Evolutionary conservation across 306 rosid species (phyloP).

Genomic region (Cucurbita argyrosperma): DNA sequence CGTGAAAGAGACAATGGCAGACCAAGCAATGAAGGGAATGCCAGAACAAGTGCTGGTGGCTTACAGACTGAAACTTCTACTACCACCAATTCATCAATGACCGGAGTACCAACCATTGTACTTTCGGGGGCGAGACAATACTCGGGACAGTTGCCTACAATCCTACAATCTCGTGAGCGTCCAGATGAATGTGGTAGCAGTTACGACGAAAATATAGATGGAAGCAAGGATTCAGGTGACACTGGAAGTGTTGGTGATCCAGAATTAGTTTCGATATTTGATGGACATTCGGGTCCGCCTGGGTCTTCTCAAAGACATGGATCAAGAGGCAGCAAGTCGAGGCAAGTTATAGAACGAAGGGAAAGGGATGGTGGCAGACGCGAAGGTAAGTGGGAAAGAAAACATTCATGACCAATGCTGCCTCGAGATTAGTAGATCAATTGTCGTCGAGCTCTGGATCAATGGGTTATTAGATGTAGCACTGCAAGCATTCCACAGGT

Average conservation of each 20-base stretch:
- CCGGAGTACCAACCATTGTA: constrained; percentile 43
- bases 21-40: constrained; percentile 53
- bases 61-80: constrained; percentile 50
- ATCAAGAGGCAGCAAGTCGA: constrained; percentile 70
- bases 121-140: constrained; percentile 56
- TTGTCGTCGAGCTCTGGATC: background rate
- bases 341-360: constrained; percentile 68
- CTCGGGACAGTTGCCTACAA: constrained; percentile 68
- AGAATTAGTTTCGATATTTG: constrained; percentile 57
- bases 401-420: constrained; percentile 30
- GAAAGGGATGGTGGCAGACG: constrained; percentile 62
- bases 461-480: background rate
- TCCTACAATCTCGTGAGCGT: constrained; percentile 78
- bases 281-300: constrained; percentile 50
- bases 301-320: constrained; percentile 69
- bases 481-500: background rate
- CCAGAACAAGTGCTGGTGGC: constrained; percentile 36
- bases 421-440: background rate
- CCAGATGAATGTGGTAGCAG: constrained; percentile 58
- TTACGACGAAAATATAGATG: constrained; percentile 70
- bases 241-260: constrained; percentile 79
- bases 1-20: constrained; percentile 90
- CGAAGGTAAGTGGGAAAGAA: constrained; percentile 96
- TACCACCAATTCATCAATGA: constrained; percentile 34
- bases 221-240: constrained; percentile 89